Base-by-base conservation (phyloP, 495 filamentous ascomycete species). In the Geopyxis carbonaria region DNA sequence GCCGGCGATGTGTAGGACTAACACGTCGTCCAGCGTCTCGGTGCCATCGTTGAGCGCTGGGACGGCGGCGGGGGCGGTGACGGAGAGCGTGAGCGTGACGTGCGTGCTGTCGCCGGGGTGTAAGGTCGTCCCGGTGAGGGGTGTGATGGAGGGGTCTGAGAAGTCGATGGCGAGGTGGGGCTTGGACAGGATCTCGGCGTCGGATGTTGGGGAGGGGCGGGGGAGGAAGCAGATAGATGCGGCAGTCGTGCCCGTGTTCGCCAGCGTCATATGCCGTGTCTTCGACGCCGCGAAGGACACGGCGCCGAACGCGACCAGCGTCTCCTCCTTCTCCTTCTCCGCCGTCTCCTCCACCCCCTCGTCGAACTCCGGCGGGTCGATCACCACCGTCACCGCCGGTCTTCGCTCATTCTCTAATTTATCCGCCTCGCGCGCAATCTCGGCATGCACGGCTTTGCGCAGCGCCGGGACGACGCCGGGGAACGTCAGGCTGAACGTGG, bases 371-470 rank as follows among this genome's bases (percentile, higher is more conserved):
- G 44, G 34, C 16, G 33, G 59, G 43, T 97, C 89, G 0, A 87
- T 70, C 1, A 95, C 72, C 7, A 97, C 63, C 0, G 87, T 93
- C 13, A 99, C 66, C 2, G 64, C 71, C 0, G 91, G 91, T 6
- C 89, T 67, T 0, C 76, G 72, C 57, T 95, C 91, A 42, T 99
- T 99, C 57, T 99, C 91, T 5, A 75, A 78, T 34, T 78, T 78
- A 55, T 99, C 91, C 2, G 94, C 63, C 48, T 91, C 80, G 27
- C 80, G 69, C 1, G 79, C 86, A 9, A 95, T 80, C 55, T 93
- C 86, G 47, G 78, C 71, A 38, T 93, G 78, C 3, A 95, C 63
- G 45, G 73, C 77, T 5, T 79, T 67, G 56, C 86, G 93, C 18
- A 91, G 60, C 13, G 84, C 73, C 0, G 83, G 73, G 6, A 86